Base-by-base conservation (phyloP, 768 basidiomycete species). In the Mycena crocata region DNA sequence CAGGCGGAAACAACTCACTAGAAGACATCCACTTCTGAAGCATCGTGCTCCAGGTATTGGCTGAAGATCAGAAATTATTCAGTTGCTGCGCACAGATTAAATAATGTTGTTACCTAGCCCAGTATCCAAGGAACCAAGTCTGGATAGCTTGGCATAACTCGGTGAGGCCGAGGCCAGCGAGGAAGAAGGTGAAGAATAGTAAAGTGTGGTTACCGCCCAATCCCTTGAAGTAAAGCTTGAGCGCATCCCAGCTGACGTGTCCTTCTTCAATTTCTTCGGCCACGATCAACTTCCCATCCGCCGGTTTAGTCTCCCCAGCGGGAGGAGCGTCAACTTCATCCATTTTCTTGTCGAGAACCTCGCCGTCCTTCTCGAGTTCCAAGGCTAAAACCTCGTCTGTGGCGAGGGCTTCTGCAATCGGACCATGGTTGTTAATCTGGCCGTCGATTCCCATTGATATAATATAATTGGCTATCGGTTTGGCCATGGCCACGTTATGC, bases 201-300 rank as follows among this genome's bases (percentile, higher is more conserved):
- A 72, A 26, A 7, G 73, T 56, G 42, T 72, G 67, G 13, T 66
- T 66, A 21, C 75, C 68, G 37, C 73, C 71, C 40, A 77, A 42
- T 21, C 69, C 73, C 24, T 64, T 66, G 46, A 75, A 51, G 42
- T 74, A 77, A n/a, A 75, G 66, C 42, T 71, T 71, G 49, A 75
- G 74, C 59, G 77, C 44, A 19, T 72, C 68, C 84, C 85, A 87
- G 49, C 85, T 84, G 31, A 91, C 84, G 64, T 86, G 87, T 0
- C 90, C 90, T 56, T 84, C 81, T 8, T 80, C 84, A 48, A 90
- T 82, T 71, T 92, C 91, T 72, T 92, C 91, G 0, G 84, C 85
- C 9, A 89, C 76, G 49, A 91, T 84, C n/a, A 92, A 80, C 71
- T 90, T 89, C 3, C 89, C 89, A 49, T 83, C 82, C n/a, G 73